Evolutionary conservation across 345 rosid genomes (phyloP), one percentile per base, ranked within the genome.

Genomic region (Turritis glabra): DNA sequence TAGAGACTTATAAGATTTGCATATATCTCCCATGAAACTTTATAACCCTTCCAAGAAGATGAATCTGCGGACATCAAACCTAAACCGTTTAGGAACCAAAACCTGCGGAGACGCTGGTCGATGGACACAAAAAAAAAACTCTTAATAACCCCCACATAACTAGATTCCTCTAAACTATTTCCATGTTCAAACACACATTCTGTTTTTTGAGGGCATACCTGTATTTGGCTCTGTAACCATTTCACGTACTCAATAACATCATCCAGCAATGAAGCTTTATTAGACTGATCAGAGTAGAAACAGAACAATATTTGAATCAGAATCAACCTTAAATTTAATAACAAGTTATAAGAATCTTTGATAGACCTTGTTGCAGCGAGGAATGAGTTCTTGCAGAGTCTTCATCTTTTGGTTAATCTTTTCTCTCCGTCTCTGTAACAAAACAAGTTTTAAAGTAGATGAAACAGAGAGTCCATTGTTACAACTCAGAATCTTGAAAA

Each of bases 331-430:
- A 46, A 3, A 2, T 26, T 27, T 21, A 67, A n/a, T 4, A 8
- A 17, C 0, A 30, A 19, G 17, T 13, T 9, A 46, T n/a, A 44
- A 9, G 23, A 26, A 13, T 22, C 15, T 18, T 8, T 3, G 37
- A 56, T 8, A 55, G 21, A 71, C 80, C 69, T 65, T 77, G 57
- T 23, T 77, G 67, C 80, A 65, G 60, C 50, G 64, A 57, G 80
- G 80, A 12, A 77, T 65, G 54, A 77, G 69, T 72, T 77, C 64
- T 83, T 88, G 90, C 73, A 90, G 66, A 69, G 85, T 79, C 71
- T 30, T 84, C 89, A 90, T 83, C 75, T 83, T 90, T 63, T 90
- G 86, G 72, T 88, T 90, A 60, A 90, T 90, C 82, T 87, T 80
- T 26, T 86, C 93, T 56, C 93, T 82, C 12, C 96, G 85, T 69